Percentiles rank a stretch among this genome's conserved stretches.
Conservation (phyloP, 2,329 filamentous ascomycete genomes). For the Periglandula ipomoeae region DNA sequence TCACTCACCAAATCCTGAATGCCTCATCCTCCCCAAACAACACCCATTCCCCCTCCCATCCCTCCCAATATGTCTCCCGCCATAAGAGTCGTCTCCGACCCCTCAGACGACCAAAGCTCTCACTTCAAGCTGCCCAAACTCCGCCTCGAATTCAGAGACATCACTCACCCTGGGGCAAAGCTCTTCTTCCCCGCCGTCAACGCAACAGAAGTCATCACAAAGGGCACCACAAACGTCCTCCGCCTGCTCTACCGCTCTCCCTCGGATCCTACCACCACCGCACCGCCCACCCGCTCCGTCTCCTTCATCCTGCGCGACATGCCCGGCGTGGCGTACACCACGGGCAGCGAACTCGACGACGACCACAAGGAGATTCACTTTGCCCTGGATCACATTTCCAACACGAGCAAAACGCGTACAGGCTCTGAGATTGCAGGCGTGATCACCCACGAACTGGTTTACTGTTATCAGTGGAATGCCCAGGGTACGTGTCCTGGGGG, state of each 20-base stretch:
- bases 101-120: slow-evolving; percentile 1
- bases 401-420: slow-evolving; percentile 33
- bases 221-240: slow-evolving; percentile 60
- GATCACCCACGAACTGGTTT: slow-evolving; percentile 84
- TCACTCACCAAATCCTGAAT: neutral
- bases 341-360: slow-evolving; percentile 63
- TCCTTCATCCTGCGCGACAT: slow-evolving; percentile 75
- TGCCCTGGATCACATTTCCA: slow-evolving; percentile 63
- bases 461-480: slow-evolving; percentile 82
- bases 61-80: slow-evolving; percentile 20
- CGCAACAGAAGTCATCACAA: slow-evolving; percentile 50
- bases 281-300: slow-evolving; percentile 68
- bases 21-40: neutral
- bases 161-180: slow-evolving; percentile 48
- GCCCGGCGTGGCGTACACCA: slow-evolving; percentile 83
- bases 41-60: neutral
- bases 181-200: slow-evolving; percentile 61
- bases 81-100: neutral
- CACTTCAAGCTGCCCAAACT: slow-evolving; percentile 43
- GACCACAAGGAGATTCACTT: slow-evolving; percentile 94
- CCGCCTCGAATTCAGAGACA: slow-evolving; percentile 49
- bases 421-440: slow-evolving; percentile 68
- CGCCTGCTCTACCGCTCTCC: slow-evolving; percentile 58
- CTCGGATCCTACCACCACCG: slow-evolving; percentile 28
- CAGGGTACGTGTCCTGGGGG: slow-evolving; percentile 57